A percentile compares a stretch with the other conserved stretches of the same genome.
These are phyloP conservation scores for Diatrype stigma DNA, from an alignment of 2,329 filamentous ascomycete species.

Conservation along the genomic window DNA sequence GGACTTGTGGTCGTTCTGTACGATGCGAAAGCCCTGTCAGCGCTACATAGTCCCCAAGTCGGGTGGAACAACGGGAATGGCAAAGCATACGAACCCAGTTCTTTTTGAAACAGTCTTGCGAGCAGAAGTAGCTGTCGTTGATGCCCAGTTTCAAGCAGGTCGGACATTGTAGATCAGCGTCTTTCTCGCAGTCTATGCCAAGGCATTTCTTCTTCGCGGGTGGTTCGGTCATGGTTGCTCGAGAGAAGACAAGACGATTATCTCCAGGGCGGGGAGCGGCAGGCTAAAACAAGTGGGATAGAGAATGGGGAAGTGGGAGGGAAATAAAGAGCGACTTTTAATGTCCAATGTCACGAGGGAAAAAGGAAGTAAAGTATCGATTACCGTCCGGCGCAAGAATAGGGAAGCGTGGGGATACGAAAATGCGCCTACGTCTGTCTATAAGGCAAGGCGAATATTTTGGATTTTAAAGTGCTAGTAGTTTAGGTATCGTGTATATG, in stretches of 20 bases:
- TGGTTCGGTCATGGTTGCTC: conserved; percentile 37
- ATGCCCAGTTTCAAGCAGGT: conserved; percentile 87
- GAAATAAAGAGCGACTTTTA: too few species aligned
- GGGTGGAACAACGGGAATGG: neutral
- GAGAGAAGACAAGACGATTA: neutral
- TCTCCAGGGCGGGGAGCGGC: neutral
- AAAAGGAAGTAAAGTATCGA: too few species aligned
- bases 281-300: neutral
- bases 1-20: conserved; percentile 74
- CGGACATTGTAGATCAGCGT: conserved; percentile 85
- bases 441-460: too few species aligned
- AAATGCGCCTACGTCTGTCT: too few species aligned
- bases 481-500: neutral
- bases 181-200: conserved; percentile 79
- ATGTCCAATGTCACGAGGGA: too few species aligned
- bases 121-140: conserved; percentile 93
- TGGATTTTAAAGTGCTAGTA: neutral
- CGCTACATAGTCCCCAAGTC: neutral
- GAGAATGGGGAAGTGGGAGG: too few species aligned
- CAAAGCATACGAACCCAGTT: conserved; percentile 73
- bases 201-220: conserved; percentile 66
- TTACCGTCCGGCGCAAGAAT: too few species aligned
- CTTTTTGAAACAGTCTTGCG: conserved; percentile 97
- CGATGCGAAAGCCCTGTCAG: conserved; percentile 5
- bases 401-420: too few species aligned